Evolutionary conservation across 2,329 filamentous ascomycete species (phyloP).

Genomic region (Alternaria sp.): DNA sequence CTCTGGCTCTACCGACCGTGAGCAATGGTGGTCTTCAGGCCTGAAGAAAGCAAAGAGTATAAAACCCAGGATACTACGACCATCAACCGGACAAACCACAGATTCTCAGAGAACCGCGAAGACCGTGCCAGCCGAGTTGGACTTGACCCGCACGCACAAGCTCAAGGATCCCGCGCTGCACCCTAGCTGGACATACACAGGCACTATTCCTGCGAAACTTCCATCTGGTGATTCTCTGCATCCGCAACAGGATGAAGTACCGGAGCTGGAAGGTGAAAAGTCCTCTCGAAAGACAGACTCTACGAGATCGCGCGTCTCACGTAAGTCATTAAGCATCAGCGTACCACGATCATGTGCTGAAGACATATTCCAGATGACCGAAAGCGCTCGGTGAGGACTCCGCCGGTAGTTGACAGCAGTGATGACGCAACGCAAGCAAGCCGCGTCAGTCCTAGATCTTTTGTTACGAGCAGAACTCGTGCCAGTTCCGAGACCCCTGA

Average conservation of each 20-base stretch:
- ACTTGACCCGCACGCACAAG: slow-evolving; percentile 10
- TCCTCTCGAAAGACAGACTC: slow-evolving; percentile 40
- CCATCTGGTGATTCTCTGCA: slow-evolving; percentile 44
- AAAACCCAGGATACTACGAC: slow-evolving; percentile 27
- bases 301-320: slow-evolving; percentile 33
- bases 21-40: slow-evolving; percentile 43
- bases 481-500: slow-evolving; percentile 24
- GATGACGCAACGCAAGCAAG: slow-evolving; percentile 32
- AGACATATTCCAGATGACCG: slow-evolving; percentile 30
- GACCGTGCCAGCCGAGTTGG: slow-evolving; percentile 7
- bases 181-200: slow-evolving; percentile 39
- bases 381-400: slow-evolving; percentile 30
- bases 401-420: slow-evolving; percentile 24
- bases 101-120: slow-evolving; percentile 14
- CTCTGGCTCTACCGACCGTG: slow-evolving; percentile 33
- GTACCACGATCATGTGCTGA: neutral
- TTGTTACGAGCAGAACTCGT: slow-evolving; percentile 30
- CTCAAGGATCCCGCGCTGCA: slow-evolving; percentile 38
- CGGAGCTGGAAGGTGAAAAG: slow-evolving; percentile 39
- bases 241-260: slow-evolving; percentile 29
- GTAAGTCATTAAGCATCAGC: slow-evolving; percentile 23
- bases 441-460: slow-evolving; percentile 33
- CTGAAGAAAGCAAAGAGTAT: slow-evolving; percentile 41
- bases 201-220: slow-evolving; percentile 36
- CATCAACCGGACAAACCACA: slow-evolving; percentile 26